Base-by-base conservation (phyloP, 192 early-diverging fungal species). In the Coemansia sp. region DNA sequence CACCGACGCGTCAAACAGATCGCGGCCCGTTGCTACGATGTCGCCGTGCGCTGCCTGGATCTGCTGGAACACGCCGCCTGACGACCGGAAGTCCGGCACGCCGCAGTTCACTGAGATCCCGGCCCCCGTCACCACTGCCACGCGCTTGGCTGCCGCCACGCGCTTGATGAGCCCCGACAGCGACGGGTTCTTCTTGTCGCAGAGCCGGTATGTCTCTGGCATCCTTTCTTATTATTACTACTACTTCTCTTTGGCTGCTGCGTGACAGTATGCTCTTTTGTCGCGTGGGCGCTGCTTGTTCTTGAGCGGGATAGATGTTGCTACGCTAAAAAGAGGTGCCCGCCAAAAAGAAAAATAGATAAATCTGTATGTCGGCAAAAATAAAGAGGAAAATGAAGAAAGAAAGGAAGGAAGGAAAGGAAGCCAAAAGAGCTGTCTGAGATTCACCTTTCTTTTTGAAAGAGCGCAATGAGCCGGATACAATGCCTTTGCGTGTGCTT, bases 81-180 rank as follows among this genome's bases (percentile, higher is more conserved):
- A 86, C 15, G 95, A 97, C 71, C 97, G 89, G 65, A 99, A 99
- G 68, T 99, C 97, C 7, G 97, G 97, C 62, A 99, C 97, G 40
- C 95, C 97, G 56, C 93, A 95, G 32, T 92, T 93, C 6, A 97
- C 95, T 0, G 95, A 97, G 12, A 92, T 90, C 9, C 95, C 93
- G 5, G 94, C 93, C 2, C 96, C 96, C 11, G 95, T 95, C 53
- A 98, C 70, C 3, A 75, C 74, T 0, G 70, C 76, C n/a, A 83
- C 72, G 38, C 80, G 70, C 49, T 64, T 56, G 9, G 75, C 75
- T 7, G 54, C 40, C 1, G 80, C 71, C 16, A 83, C 76, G 63
- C 76, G 76, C 40, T 69, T 70, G 15, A 83, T 56, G 26, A 83
- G 67, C 32, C 18, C 49, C 3, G 43, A 16, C 16, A 73, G 63